phyloP scores from a whole-genome alignment of 169 alveolate species.

The Perkinsus marinus region DNA sequence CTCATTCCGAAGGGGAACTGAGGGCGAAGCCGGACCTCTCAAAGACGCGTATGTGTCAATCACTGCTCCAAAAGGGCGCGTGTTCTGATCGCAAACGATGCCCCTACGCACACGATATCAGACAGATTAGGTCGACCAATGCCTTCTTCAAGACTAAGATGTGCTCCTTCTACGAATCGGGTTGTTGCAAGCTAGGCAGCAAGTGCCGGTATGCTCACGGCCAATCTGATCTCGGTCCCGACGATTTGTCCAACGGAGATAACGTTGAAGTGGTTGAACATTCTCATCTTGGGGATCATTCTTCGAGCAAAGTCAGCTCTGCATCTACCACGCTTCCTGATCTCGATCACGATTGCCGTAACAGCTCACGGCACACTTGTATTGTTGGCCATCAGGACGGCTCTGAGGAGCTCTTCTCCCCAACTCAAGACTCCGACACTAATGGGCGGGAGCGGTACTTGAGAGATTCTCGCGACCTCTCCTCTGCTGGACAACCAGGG shows the following conservation, averaged over 20 bases:
- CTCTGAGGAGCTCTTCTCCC: not conserved
- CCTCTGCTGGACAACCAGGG: not conserved
- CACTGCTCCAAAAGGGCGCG: not conserved
- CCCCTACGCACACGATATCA: not conserved
- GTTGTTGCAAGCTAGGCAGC: not conserved
- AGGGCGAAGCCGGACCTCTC: not conserved
- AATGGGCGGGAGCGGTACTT: not conserved
- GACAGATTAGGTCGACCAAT: not conserved
- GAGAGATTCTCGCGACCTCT: not conserved
- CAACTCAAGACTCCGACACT: too few species aligned
- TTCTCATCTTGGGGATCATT: not conserved
- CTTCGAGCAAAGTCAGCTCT: not conserved
- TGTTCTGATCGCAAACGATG: not conserved
- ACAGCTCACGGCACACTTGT: not conserved
- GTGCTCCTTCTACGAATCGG: not conserved
- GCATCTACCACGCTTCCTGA: not conserved
- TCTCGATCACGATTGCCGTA: not conserved
- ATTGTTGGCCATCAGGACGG: not conserved
- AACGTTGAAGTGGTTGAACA: not conserved
- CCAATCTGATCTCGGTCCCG: not conserved
- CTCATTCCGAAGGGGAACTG: not conserved
- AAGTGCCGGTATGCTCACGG: not conserved
- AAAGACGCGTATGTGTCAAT: not conserved
- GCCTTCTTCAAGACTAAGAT: not conserved
- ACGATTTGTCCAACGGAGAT: not conserved